Conservation (phyloP, 345 rosid species). For the Citrus mangshanensis region DNA sequence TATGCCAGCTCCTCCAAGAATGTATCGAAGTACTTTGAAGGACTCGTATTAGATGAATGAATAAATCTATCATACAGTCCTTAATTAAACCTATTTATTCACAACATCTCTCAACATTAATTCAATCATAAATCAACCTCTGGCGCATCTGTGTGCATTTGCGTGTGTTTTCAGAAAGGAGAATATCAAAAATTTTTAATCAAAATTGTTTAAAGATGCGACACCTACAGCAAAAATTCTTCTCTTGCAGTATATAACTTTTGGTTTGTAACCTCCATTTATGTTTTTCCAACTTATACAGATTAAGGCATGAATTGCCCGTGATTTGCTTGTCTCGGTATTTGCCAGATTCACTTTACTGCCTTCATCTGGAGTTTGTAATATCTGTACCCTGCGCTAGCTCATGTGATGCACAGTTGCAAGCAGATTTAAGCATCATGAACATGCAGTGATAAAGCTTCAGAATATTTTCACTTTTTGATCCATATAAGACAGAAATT, state of each 20-base stretch:
- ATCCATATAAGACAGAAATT: background rate
- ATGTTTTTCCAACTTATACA: background rate
- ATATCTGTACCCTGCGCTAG: background rate
- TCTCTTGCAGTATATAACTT: background rate
- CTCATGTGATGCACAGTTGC: background rate
- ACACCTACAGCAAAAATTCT: background rate
- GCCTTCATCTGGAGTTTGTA: background rate
- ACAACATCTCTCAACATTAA: background rate
- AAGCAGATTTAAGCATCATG: slow-evolving; percentile 1
- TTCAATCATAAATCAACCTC: background rate
- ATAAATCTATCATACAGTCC: background rate
- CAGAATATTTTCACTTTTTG: background rate
- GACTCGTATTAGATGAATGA: background rate
- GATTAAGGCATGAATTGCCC: background rate
- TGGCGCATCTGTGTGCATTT: background rate
- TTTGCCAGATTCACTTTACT: background rate
- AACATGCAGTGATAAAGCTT: background rate
- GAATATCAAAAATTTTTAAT: too few relatives aligned
- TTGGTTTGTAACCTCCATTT: background rate
- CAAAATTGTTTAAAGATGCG: background rate
- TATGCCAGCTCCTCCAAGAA: background rate
- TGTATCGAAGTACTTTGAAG: background rate
- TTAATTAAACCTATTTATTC: background rate
- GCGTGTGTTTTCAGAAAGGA: background rate
- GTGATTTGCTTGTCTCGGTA: background rate